These are phyloP conservation scores for Blastomyces silverae DNA, from an alignment of 2,329 filamentous ascomycete species.

Conservation along the genomic window DNA sequence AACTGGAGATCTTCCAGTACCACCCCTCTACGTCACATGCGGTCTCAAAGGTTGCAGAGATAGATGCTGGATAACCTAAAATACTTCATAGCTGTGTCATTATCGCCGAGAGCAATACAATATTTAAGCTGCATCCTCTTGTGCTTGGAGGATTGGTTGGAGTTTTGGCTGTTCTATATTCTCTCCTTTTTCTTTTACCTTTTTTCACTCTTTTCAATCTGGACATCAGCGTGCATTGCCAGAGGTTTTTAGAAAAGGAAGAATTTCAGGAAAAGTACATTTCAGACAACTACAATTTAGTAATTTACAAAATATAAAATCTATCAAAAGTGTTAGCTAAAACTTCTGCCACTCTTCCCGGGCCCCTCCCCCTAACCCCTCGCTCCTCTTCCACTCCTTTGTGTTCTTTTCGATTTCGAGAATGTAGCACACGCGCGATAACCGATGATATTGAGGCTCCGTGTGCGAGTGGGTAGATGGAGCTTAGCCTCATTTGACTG, in stretches of 20 bases:
- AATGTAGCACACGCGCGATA: neutral
- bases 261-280: neutral
- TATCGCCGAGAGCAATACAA: neutral
- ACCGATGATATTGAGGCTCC: neutral
- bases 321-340: too few relatives aligned
- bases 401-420: conserved; percentile 8
- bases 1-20: neutral
- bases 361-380: neutral
- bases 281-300: neutral
- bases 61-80: neutral
- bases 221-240: neutral
- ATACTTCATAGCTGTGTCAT: neutral
- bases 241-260: neutral
- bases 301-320: too few relatives aligned
- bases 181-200: neutral
- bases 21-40: neutral
- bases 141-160: neutral
- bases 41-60: neutral
- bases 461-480: neutral
- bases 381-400: neutral
- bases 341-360: neutral
- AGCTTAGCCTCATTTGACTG: neutral
- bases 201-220: neutral
- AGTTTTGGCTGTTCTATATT: neutral
- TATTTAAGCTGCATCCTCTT: neutral